Conservation (phyloP, 129 eudicot genomes). For the Kitagawia praeruptora region DNA sequence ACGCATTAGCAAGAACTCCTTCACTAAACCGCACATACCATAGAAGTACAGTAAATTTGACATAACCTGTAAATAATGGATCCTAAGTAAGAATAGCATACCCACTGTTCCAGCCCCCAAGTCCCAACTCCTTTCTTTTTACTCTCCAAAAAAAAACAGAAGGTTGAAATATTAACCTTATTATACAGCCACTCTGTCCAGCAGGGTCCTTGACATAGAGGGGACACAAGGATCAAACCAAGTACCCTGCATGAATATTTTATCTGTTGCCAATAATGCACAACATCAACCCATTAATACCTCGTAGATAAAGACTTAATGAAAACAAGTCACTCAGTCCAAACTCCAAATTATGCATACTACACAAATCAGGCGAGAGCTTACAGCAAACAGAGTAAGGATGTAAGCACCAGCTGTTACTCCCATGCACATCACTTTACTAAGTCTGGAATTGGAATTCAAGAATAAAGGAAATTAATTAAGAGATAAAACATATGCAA, state of each 20-base stretch:
- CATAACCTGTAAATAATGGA: conserved; percentile 50
- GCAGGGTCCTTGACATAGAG: conserved; percentile 80
- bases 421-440: conserved; percentile 91
- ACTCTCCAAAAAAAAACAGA: conserved; percentile 4
- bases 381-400: conserved; percentile 85
- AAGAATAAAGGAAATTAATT: background rate
- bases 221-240: conserved; percentile 91
- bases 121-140: background rate
- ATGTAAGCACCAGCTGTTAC: conserved; percentile 97
- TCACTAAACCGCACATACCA: conserved; percentile 76
- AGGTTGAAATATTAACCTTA: conserved; percentile 44
- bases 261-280: conserved; percentile 35
- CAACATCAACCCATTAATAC: conserved; percentile 9
- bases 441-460: conserved; percentile 43
- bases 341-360: background rate
- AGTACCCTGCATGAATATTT: conserved; percentile 61
- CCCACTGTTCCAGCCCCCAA: no score
- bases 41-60: conserved; percentile 68
- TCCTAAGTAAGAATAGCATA: background rate
- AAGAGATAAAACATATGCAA: background rate
- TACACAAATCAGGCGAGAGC: conserved; percentile 15
- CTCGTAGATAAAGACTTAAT: background rate
- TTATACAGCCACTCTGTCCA: conserved; percentile 96
- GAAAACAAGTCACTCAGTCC: background rate
- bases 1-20: conserved; percentile 72